Base-by-base conservation (phyloP, 2,329 filamentous ascomycete genomes). In the Fusarium aywerte region DNA sequence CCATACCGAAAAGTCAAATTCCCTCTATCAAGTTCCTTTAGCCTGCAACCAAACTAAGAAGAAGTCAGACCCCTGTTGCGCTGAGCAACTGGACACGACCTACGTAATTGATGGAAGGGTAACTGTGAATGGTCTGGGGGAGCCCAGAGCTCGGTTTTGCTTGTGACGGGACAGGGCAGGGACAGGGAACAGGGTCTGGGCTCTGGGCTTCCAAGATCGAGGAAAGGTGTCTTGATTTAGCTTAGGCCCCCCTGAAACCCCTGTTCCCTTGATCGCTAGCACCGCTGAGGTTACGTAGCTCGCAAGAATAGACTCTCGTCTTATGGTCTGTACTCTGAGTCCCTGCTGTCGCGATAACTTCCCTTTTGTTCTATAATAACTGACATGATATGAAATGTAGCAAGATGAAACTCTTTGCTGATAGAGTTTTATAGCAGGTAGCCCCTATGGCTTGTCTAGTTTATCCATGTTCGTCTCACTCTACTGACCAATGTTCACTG, bases 41-140 rank as follows among this genome's bases (percentile, higher is more conserved):
- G 31, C 58, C 52, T 56, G 58, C 49, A 57, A 54, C 57, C 50
- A 48, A 38, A 35, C 52, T 39, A 21, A 12, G 49, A 53, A 35
- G 20, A 49, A 20, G 45, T 58, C 38, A 54, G 47, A 52, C 69
- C 68, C 69, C 69, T 71, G 69, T 54, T 44, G 54, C 43, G 69
- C 69, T 71, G 69, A 71, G 61, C 39, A 64, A 49, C 57, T 45
- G 29, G 57, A 29, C 39, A 61, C 47, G 29, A 65, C 47, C 62
- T 71, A 70, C 69, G 68, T 71, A 71, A 71, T 69, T 32, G 58
- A 67, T 71, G 49, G n/a, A 25, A 39, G 20, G 36, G 36, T 39
- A 39, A 39, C 36, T 12, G 36, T 21, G 36, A 21, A 36, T 15
- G 58, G 68, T 68, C 68, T 31, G 58, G 68, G 65, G 67, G 44